These are phyloP conservation scores for Trichoderma hamatum DNA, from an alignment of 2,329 filamentous ascomycete species.

Conservation along the genomic window DNA sequence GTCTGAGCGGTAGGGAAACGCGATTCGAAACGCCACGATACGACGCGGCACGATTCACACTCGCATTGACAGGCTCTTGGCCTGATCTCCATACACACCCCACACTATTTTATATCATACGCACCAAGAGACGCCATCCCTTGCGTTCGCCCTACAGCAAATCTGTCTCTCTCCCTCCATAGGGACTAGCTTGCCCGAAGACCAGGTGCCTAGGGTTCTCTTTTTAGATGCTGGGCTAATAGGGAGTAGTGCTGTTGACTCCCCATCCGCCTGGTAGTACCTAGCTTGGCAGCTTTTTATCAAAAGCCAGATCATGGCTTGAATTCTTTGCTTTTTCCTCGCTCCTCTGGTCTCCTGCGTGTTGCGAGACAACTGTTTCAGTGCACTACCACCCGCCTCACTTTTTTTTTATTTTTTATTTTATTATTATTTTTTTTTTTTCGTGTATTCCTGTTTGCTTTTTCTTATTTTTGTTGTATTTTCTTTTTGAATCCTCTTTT, in stretches of 20 bases:
- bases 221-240: not conserved
- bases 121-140: slow-evolving; percentile 14
- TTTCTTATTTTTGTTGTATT: not conserved
- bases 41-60: not conserved
- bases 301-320: slow-evolving; percentile 9
- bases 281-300: slow-evolving; percentile 11
- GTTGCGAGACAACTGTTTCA: slow-evolving; percentile 18
- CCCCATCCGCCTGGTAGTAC: not conserved
- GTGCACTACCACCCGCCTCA: slow-evolving; percentile 16
- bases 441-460: not conserved
- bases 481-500: not conserved
- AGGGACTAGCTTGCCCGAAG: not conserved
- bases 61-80: not conserved
- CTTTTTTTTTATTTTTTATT: not conserved
- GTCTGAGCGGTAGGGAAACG: not conserved
- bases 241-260: not conserved
- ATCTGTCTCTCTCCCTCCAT: slow-evolving; percentile 3
- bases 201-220: not conserved
- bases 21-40: not conserved
- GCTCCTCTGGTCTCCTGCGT: not conserved
- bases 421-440: not conserved
- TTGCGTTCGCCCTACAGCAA: slow-evolving; percentile 14
- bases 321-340: slow-evolving; percentile 3
- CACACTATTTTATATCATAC: slow-evolving; percentile 14
- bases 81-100: slow-evolving; percentile 6